These are phyloP conservation scores for Ceratocystis destructans DNA, from an alignment of 2,329 filamentous ascomycete genomes.

Conservation along the genomic window DNA sequence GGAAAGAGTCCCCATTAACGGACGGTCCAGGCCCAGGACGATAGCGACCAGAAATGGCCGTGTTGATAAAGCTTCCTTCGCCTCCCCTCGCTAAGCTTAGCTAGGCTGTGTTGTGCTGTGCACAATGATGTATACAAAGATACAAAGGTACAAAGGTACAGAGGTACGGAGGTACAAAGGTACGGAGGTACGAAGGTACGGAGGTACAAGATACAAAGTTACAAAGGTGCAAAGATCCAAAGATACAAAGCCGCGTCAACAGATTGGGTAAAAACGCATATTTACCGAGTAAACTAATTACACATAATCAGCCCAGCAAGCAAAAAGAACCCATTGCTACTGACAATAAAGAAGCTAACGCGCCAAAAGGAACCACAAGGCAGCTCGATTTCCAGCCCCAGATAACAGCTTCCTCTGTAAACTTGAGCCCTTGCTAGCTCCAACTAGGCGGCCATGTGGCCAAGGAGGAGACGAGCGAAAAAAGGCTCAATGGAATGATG, in stretches of 20 bases:
- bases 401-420: background rate
- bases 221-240: background rate
- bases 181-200: background rate
- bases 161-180: no score
- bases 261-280: background rate
- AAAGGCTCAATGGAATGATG: background rate
- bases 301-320: background rate
- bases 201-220: background rate
- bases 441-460: slow-evolving; percentile 6
- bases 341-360: background rate
- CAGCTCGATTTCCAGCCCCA: background rate
- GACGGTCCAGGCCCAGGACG: background rate
- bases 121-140: no score
- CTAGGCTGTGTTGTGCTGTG: background rate
- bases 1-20: background rate
- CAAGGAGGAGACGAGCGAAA: background rate
- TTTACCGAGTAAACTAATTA: background rate
- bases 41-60: background rate
- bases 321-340: background rate
- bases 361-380: background rate
- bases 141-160: no score
- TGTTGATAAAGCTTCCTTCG: background rate
- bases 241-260: background rate
- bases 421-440: background rate
- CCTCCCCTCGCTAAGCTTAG: background rate